Conservation (phyloP, 352 stramenopile species). For the Globisporangium paroecandrum region DNA sequence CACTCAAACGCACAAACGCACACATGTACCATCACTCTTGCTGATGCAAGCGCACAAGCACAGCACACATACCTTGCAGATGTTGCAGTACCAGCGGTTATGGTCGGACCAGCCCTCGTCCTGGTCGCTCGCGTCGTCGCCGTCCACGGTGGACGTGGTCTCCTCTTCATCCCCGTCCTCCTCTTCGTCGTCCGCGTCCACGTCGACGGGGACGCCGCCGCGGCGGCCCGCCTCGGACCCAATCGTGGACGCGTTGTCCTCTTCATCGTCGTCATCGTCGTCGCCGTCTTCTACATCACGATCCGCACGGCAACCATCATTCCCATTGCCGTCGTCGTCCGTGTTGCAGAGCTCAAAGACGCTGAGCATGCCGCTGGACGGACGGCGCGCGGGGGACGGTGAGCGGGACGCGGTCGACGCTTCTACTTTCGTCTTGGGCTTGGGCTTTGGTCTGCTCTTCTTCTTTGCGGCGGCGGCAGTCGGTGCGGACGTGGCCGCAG, state of each 20-base stretch:
- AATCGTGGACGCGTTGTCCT: conserved; percentile 17
- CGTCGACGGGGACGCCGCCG: conserved; percentile 19
- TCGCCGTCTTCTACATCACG: not conserved
- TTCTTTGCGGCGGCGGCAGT: not conserved
- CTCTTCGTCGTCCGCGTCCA: conserved; percentile 32
- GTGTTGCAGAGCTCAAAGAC: conserved; percentile 74
- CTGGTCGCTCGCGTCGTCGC: conserved; percentile 28
- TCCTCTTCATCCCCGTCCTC: conserved; percentile 18
- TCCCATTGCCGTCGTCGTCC: conserved; percentile 31
- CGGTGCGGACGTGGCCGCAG: not conserved
- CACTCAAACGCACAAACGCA: no score
- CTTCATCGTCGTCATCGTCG: conserved; percentile 26
- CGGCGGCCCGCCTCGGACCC: conserved; percentile 9
- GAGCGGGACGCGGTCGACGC: conserved; percentile 8
- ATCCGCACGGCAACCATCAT: not conserved
- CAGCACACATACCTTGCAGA: conserved; percentile 55
- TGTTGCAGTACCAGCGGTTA: conserved; percentile 90
- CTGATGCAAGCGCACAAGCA: not conserved
- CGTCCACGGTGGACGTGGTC: conserved; percentile 30
- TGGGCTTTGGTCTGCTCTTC: conserved; percentile 3
- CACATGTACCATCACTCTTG: not conserved
- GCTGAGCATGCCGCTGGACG: conserved; percentile 65
- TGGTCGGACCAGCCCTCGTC: conserved; percentile 82
- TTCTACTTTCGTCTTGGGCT: not conserved
- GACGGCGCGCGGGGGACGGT: conserved; percentile 15